Conservation (phyloP, 2,329 filamentous ascomycete genomes). For the Ophioceras dolichostomum region DNA sequence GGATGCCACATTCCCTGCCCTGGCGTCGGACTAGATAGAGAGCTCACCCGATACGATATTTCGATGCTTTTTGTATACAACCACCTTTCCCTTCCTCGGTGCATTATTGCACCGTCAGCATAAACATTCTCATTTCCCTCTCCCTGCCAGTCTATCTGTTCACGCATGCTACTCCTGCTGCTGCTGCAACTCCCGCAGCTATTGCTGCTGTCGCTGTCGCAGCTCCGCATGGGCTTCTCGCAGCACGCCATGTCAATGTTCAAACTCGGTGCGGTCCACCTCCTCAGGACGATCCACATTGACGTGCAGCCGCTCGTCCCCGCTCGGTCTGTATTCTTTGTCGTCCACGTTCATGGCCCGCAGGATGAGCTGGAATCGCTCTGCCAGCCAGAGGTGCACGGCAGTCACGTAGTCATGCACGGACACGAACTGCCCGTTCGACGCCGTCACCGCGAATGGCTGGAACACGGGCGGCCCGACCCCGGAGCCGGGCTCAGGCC, state of each 20-base stretch:
- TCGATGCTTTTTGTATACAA: too few relatives aligned
- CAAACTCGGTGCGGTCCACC: too few relatives aligned
- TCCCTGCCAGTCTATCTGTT: neutral
- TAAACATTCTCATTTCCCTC: neutral
- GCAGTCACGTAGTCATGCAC: constrained; percentile 11
- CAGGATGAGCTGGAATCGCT: neutral
- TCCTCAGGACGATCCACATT: neutral
- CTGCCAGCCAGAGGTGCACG: constrained; percentile 11
- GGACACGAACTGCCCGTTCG: constrained; percentile 8
- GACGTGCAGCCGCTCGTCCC: neutral
- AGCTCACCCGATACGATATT: too few relatives aligned
- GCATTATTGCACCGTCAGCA: too few relatives aligned
- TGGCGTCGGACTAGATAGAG: neutral
- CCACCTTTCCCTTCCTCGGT: too few relatives aligned
- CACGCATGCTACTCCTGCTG: neutral
- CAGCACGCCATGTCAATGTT: neutral
- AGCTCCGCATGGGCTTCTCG: neutral
- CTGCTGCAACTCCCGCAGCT: neutral
- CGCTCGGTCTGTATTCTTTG: neutral
- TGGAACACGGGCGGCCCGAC: neutral
- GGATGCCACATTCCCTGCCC: neutral
- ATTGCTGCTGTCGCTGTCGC: neutral
- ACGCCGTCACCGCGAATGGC: constrained; percentile 1
- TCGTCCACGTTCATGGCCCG: neutral
- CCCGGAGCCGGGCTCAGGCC: neutral